These are phyloP conservation scores for Cyclocybe cylindracea DNA, from an alignment of 768 basidiomycete species.

Conservation along the genomic window DNA sequence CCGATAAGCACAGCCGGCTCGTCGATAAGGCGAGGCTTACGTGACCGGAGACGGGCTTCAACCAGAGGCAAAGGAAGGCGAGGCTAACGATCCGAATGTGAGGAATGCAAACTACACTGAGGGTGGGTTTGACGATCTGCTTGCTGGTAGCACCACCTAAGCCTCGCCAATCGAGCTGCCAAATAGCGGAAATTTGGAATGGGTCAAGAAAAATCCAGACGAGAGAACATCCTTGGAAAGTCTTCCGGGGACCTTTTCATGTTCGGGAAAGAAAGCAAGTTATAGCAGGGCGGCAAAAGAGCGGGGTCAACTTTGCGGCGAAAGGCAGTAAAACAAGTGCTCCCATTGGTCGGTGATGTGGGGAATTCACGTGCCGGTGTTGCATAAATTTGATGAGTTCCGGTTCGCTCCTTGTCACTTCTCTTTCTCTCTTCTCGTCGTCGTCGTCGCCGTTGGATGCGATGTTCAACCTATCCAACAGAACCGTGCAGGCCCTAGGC, in stretches of 20 bases:
- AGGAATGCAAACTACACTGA: no score
- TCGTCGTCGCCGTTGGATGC: slow-evolving; percentile 33
- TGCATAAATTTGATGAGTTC: slow-evolving; percentile 40
- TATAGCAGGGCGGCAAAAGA: slow-evolving; percentile 18
- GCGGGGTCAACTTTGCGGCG: slow-evolving; percentile 18
- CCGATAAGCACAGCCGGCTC: no score
- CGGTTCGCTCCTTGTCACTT: slow-evolving; percentile 35
- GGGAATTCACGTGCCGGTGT: slow-evolving; percentile 39
- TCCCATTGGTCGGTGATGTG: slow-evolving; percentile 34
- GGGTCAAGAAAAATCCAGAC: not conserved
- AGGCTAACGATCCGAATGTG: no score
- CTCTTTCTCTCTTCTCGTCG: slow-evolving; percentile 23
- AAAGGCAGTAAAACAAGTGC: slow-evolving; percentile 18
- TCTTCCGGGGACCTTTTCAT: not conserved
- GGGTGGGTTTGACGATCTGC: no score
- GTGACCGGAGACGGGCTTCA: no score
- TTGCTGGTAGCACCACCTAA: no score
- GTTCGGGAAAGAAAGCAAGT: not conserved
- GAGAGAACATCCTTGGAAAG: not conserved
- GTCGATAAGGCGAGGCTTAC: no score
- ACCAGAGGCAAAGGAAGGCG: no score
- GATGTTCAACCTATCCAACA: slow-evolving; percentile 64
- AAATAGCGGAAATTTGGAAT: no score
- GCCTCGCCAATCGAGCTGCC: no score
- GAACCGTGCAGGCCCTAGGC: slow-evolving; percentile 55